Conservation (phyloP, 495 filamentous ascomycete species). For the Copromyces sp. region DNA sequence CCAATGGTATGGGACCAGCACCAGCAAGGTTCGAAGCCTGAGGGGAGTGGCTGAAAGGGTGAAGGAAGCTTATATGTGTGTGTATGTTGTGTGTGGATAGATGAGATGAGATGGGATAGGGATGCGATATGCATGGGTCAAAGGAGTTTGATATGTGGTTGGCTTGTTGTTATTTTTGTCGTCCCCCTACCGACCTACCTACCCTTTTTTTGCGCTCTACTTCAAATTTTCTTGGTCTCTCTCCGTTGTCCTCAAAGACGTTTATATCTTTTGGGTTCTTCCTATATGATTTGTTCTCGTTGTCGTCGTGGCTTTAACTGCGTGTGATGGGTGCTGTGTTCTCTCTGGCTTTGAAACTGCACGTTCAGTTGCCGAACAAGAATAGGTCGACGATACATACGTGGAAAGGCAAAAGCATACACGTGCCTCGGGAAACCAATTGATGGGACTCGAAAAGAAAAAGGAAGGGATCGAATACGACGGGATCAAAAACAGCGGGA, state of each 20-base stretch:
- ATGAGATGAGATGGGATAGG: background rate
- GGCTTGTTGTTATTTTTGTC: background rate
- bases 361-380: background rate
- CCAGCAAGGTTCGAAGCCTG: background rate
- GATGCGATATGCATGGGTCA: background rate
- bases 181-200: background rate
- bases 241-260: background rate
- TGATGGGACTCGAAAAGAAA: background rate
- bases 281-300: background rate
- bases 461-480: background rate
- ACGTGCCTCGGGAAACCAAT: background rate
- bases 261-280: background rate
- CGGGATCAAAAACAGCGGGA: background rate
- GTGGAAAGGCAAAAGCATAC: background rate
- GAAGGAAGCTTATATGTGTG: background rate
- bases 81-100: background rate
- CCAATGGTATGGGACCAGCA: background rate
- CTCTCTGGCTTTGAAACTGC: background rate
- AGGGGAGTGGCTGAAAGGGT: background rate
- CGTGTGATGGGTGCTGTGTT: background rate
- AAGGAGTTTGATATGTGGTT: background rate
- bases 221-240: background rate
- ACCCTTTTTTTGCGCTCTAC: background rate
- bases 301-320: background rate
- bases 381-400: background rate